A percentile compares a stretch with the other conserved stretches of the same genome.
Evolutionary conservation across 805 yeast species (phyloP).

Genomic region (Wickerhamomyces hampshirensis): DNA sequence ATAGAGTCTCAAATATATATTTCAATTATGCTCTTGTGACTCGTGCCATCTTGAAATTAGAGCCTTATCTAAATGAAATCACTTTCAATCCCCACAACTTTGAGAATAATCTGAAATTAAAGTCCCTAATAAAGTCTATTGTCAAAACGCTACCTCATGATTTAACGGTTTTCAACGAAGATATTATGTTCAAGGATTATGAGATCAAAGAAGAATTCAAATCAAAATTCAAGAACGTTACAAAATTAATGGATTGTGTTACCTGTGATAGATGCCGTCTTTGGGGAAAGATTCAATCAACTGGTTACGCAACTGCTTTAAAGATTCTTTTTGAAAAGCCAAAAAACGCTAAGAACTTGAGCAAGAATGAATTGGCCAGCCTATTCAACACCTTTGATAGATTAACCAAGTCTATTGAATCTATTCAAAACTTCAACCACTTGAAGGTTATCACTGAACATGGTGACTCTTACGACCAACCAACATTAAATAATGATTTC

Average conservation of each 20-base stretch:
- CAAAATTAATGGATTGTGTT: constrained; percentile 95
- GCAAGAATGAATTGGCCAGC: constrained; percentile 83
- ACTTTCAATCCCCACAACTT: constrained; percentile 40
- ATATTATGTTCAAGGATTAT: constrained; percentile 43
- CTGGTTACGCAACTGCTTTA: constrained; percentile 96
- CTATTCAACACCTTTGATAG: constrained; percentile 90
- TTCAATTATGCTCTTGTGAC: constrained; percentile 87
- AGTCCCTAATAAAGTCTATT: constrained; percentile 33
- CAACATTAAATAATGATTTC: constrained; percentile 10
- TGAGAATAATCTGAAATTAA: constrained; percentile 40
- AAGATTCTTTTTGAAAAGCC: constrained; percentile 78
- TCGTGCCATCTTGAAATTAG: constrained; percentile 70
- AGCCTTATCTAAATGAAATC: constrained; percentile 45
- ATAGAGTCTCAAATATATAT: constrained; percentile 82
- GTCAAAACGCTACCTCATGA: constrained; percentile 20
- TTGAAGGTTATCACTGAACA: constrained; percentile 34
- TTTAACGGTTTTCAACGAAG: constrained; percentile 43
- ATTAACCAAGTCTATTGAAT: constrained; percentile 74
- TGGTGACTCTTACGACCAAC: constrained; percentile 3
- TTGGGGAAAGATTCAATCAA: constrained; percentile 97
- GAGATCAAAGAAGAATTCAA: constrained; percentile 83
- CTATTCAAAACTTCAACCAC: constrained; percentile 66
- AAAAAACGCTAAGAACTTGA: constrained; percentile 47
- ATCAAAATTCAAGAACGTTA: constrained; percentile 79
- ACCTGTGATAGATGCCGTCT: constrained; percentile 96